Evolutionary conservation across 257 asterid genomes (phyloP).

Genomic region (Cinchona pubescens): DNA sequence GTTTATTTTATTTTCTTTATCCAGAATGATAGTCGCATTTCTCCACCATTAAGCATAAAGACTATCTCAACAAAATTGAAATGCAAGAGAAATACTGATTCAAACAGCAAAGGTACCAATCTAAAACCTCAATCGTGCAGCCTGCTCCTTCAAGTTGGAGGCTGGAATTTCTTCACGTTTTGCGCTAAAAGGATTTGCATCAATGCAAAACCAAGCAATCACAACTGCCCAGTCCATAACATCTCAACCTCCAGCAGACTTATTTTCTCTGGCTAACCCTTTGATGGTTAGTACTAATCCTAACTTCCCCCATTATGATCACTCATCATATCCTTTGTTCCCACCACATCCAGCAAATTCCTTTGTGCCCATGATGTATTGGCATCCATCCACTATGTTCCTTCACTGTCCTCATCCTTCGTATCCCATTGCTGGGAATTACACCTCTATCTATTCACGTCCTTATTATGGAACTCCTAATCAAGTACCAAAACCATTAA

Average conservation of each 20-base stretch:
- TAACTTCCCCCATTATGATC: conserved; percentile 8
- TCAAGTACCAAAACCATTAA: conserved; percentile 1
- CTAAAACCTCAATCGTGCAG: conserved; percentile 5
- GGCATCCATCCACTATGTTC: conserved; percentile 20
- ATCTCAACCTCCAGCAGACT: conserved; percentile 15
- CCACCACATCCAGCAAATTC: conserved; percentile 16
- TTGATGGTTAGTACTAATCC: not conserved
- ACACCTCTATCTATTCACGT: conserved; percentile 2
- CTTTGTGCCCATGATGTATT: conserved; percentile 19
- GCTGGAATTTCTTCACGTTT: conserved; percentile 10
- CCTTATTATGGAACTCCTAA: conserved; percentile 11
- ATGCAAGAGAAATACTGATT: conserved; percentile 10
- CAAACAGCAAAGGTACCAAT: conserved; percentile 1
- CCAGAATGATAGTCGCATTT: conserved; percentile 16
- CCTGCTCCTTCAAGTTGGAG: conserved; percentile 15
- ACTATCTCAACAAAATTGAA: not conserved
- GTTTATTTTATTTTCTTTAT: not conserved
- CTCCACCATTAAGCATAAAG: not conserved
- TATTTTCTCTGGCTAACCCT: not conserved
- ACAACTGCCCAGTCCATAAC: conserved; percentile 1
- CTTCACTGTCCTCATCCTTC: conserved; percentile 13
- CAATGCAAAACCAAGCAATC: conserved; percentile 11
- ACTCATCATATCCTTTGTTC: conserved; percentile 15
- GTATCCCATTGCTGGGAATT: conserved; percentile 19
- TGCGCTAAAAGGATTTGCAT: conserved; percentile 11